Base-by-base conservation (phyloP, 2,329 filamentous ascomycete species). In the Microascus cirrosus region DNA sequence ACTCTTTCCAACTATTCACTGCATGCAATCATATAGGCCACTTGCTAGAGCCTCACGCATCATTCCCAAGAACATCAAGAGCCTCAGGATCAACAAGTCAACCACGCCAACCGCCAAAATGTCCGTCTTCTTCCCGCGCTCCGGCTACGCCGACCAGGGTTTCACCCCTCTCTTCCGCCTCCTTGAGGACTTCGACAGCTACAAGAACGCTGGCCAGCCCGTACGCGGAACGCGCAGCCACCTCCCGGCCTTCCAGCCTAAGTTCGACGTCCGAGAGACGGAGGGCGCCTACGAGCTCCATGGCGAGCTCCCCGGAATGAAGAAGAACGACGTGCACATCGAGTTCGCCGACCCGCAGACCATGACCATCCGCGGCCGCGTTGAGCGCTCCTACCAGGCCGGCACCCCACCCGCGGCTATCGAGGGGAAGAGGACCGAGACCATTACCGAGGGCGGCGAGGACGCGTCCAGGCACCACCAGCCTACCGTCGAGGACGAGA, bases 311-410 rank as follows among this genome's bases (percentile, higher is more conserved):
- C 85, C 89, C 0, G 89, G 89, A 58, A 77, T 92, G 64, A 80
- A 81, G 61, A 87, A 89, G 73, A 83, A 89, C 64, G 77, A 91
- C 66, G 76, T 94, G 66, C 76, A 80, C 68, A 87, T 93, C 67
- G 88, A 93, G 67, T 93, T 92, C 77, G 85, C 83, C 59, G 88
- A 93, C 68, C 76, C 80, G 50, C 85, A 89, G 73, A 91, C 87
- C 18, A 74, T 93, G 51, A 78, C 83, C 62, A 77, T 94, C 68
- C 82, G 81, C 59, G 89, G 89, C 66, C 82, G 78, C 62, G 79
- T 83, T 58, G 87, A 91, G 72, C 81, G 84, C 63, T 74, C 74
- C 62, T 80, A 82, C 70, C 80, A 81, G 60, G 72, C 82, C 45
- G 80, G 80, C 59, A 77, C 75, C 10, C 73, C 77, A 2, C 67